Conservation (phyloP, 2,329 filamentous ascomycete species). For the Cercospora berteroae region DNA sequence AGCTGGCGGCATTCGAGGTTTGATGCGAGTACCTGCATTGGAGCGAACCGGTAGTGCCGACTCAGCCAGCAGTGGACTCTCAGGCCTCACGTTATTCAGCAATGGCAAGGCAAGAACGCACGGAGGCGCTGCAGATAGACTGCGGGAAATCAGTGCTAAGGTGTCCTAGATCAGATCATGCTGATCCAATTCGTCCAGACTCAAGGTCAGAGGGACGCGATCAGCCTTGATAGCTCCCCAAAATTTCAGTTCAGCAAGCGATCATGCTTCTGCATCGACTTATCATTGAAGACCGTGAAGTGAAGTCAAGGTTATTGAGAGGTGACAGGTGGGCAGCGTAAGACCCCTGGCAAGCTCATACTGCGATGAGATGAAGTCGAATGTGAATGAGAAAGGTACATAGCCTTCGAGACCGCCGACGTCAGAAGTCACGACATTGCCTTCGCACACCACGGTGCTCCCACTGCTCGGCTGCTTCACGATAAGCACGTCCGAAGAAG, state of each 20-base stretch:
- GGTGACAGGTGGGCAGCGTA: too few relatives aligned
- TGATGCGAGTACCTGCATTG: constrained; percentile 35
- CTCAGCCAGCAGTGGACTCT: constrained; percentile 27
- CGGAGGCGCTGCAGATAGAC: constrained; percentile 32
- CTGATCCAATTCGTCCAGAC: neutral
- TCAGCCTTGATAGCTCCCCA: neutral
- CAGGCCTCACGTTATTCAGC: constrained; percentile 25
- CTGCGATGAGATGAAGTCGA: too few relatives aligned
- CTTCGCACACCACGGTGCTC: too few relatives aligned
- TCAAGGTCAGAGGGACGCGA: neutral
- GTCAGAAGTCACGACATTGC: too few relatives aligned
- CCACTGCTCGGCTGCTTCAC: too few relatives aligned
- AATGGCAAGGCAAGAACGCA: constrained; percentile 20
- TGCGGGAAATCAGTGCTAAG: constrained; percentile 27
- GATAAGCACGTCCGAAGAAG: neutral
- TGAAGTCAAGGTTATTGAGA: neutral
- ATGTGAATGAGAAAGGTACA: too few relatives aligned
- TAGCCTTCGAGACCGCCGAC: too few relatives aligned
- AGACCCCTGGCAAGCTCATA: too few relatives aligned
- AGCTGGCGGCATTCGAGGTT: constrained; percentile 52
- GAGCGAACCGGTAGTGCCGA: constrained; percentile 29
- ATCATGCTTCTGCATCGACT: neutral
- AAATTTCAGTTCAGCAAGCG: neutral
- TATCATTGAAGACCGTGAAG: neutral
- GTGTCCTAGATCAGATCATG: neutral